phyloP scores from a whole-genome alignment of 2,329 filamentous ascomycete species.

The Diplodia mutila region DNA sequence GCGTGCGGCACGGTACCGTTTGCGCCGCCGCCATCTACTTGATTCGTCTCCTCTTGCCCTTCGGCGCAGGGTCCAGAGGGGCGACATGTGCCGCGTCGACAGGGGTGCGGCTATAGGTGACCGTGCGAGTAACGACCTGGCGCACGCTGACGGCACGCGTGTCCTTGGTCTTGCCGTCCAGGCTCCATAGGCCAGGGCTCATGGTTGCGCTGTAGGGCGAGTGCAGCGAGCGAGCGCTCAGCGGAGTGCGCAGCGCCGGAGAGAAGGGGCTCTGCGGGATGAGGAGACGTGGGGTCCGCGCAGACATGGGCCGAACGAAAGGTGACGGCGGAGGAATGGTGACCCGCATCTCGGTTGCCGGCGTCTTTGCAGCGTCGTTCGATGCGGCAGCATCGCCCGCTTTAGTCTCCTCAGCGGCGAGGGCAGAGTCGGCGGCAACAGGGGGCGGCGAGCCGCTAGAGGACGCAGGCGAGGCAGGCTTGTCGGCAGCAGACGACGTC shows the following conservation, averaged over 20 bases:
- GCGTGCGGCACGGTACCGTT: slow-evolving; percentile 6
- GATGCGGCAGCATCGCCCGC: background rate
- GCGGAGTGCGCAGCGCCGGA: slow-evolving; percentile 60
- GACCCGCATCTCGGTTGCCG: slow-evolving; percentile 38
- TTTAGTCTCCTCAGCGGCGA: background rate
- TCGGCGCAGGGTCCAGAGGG: slow-evolving; percentile 83
- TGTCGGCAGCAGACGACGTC: slow-evolving; percentile 37
- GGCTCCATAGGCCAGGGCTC: slow-evolving; percentile 79
- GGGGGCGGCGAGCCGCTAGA: slow-evolving; percentile 37
- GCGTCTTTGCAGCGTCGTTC: background rate
- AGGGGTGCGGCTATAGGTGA: slow-evolving; percentile 75
- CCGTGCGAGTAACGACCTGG: slow-evolving; percentile 91
- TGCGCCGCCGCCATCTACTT: slow-evolving; percentile 43
- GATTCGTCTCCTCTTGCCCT: slow-evolving; percentile 86
- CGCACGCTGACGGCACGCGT: slow-evolving; percentile 71
- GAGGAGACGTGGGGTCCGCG: slow-evolving; percentile 65
- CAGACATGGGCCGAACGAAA: slow-evolving; percentile 66
- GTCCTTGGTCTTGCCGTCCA: slow-evolving; percentile 57
- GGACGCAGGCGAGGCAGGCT: background rate
- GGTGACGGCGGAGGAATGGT: slow-evolving; percentile 64
- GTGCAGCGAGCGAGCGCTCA: slow-evolving; percentile 62
- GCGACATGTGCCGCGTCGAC: slow-evolving; percentile 46
- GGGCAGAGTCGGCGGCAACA: slow-evolving; percentile 34
- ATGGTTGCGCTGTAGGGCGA: slow-evolving; percentile 77
- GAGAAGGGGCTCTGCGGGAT: slow-evolving; percentile 79